Percentiles rank a stretch among this genome's conserved stretches.
Conservation (phyloP, 106 monocot genomes). For the Agapanthus africanus region DNA sequence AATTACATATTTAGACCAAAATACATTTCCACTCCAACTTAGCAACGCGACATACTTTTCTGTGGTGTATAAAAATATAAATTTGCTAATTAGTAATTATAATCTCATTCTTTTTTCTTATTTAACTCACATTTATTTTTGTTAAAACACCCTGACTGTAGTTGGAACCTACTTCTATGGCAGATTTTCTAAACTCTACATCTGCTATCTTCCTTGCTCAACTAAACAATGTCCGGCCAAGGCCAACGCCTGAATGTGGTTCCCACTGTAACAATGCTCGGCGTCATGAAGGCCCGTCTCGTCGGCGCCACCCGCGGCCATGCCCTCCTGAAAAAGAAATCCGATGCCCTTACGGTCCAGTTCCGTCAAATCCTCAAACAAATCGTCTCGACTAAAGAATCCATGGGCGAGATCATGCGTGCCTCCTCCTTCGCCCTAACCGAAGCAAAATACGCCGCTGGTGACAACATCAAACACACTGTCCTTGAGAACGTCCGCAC, state of each 20-base stretch:
- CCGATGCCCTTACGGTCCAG: conserved; percentile 85
- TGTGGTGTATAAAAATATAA: too few species aligned
- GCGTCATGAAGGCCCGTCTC: conserved; percentile 83
- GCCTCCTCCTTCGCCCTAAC: conserved; percentile 85
- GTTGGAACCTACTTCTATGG: too few species aligned
- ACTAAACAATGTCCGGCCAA: conserved; percentile 62
- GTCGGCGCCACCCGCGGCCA: conserved; percentile 91
- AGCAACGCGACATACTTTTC: too few species aligned
- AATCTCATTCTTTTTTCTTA: too few species aligned
- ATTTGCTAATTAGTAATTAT: too few species aligned
- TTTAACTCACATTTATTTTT: too few species aligned
- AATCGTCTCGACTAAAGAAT: conserved; percentile 83
- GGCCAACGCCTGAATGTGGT: conserved; percentile 79
- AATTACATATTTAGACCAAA: too few species aligned
- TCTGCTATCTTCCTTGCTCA: conserved; percentile 14
- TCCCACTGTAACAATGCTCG: conserved; percentile 96
- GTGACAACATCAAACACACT: conserved; percentile 65
- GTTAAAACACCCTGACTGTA: too few species aligned
- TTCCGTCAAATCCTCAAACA: conserved; percentile 87
- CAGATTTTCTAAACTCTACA: too few species aligned
- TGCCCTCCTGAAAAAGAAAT: conserved; percentile 95
- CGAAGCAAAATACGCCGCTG: conserved; percentile 91
- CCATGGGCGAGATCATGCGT: conserved; percentile 93
- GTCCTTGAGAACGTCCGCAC: conserved; percentile 64
- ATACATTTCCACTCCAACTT: too few species aligned